phyloP scores from a whole-genome alignment of 129 eudicot species.

The Centrapalus pauciflorus region DNA sequence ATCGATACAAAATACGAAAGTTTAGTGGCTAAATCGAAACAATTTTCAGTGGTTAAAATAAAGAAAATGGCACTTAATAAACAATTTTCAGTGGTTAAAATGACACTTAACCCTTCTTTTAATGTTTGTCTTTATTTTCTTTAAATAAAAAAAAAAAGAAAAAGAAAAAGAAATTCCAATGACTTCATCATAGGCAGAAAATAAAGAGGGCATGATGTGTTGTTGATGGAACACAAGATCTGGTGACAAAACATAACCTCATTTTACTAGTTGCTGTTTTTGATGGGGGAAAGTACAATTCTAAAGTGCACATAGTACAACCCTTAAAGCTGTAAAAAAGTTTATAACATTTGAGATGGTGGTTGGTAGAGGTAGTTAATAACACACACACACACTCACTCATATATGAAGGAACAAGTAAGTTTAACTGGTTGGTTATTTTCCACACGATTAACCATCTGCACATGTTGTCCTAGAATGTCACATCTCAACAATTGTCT shows the following conservation, averaged over 20 bases:
- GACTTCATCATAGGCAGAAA: no score
- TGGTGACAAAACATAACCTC: constrained; percentile 1
- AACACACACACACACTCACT: no score
- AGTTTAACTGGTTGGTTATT: constrained; percentile 18
- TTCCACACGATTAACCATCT: constrained; percentile 21
- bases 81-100: no score
- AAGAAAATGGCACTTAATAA: no score
- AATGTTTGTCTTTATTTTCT: no score
- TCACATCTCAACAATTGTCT: constrained; percentile 11
- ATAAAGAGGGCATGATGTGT: no score
- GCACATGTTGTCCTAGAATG: constrained; percentile 17
- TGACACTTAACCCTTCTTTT: no score
- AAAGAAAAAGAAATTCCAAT: no score
- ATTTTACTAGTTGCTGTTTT: constrained; percentile 2
- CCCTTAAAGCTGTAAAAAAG: constrained; percentile 12
- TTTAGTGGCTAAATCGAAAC: no score
- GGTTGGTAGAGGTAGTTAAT: constrained; percentile 23
- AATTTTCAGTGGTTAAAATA: no score
- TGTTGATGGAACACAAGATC: constrained; percentile 24
- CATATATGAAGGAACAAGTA: constrained; percentile 10
- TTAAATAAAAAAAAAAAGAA: no score
- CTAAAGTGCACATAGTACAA: constrained; percentile 19
- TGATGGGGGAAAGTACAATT: neutral
- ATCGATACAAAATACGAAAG: no score
- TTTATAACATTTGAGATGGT: constrained; percentile 4